phyloP scores from a whole-genome alignment of 768 basidiomycete species.

The Rhizopogon salebrosus region DNA sequence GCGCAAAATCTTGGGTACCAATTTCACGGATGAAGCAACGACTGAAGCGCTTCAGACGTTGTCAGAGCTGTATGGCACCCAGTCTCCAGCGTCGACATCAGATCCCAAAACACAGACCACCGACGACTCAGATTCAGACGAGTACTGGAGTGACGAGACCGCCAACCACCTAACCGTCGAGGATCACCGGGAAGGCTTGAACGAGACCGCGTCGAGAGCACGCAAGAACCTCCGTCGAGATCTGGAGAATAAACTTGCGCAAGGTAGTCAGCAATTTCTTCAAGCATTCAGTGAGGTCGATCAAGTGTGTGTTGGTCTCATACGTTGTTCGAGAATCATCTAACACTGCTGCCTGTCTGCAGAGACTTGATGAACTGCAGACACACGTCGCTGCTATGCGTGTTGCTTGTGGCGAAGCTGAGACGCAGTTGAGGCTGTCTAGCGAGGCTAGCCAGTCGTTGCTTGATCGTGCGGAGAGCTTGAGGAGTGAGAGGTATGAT shows the following conservation, averaged over 20 bases:
- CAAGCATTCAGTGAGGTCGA: slow-evolving; percentile 85
- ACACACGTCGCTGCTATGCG: slow-evolving; percentile 78
- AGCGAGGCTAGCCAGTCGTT: slow-evolving; percentile 73
- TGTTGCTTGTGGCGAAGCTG: slow-evolving; percentile 75
- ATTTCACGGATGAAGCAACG: slow-evolving; percentile 72
- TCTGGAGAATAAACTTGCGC: slow-evolving; percentile 76
- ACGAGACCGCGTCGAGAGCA: slow-evolving; percentile 67
- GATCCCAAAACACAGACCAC: slow-evolving; percentile 12
- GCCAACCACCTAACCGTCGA: slow-evolving; percentile 4
- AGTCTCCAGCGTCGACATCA: slow-evolving; percentile 7
- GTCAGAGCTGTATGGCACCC: slow-evolving; percentile 64
- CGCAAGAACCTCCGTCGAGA: slow-evolving; percentile 79
- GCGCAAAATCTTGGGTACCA: slow-evolving; percentile 86
- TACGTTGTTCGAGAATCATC: neutral
- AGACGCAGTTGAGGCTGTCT: slow-evolving; percentile 68
- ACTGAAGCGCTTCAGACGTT: slow-evolving; percentile 79
- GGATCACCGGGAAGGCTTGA: slow-evolving; percentile 31
- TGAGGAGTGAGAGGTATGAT: slow-evolving; percentile 66
- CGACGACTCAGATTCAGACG: slow-evolving; percentile 31
- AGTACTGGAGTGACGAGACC: slow-evolving; percentile 21
- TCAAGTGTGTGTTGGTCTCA: slow-evolving; percentile 52
- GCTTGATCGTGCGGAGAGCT: slow-evolving; percentile 75
- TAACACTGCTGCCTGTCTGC: neutral
- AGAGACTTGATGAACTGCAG: slow-evolving; percentile 86
- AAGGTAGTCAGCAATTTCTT: slow-evolving; percentile 80